Evolutionary conservation across 164 flowering plant genomes (phyloP), one percentile per base, ranked within the genome.

Genomic region (Berberis thunbergii): DNA sequence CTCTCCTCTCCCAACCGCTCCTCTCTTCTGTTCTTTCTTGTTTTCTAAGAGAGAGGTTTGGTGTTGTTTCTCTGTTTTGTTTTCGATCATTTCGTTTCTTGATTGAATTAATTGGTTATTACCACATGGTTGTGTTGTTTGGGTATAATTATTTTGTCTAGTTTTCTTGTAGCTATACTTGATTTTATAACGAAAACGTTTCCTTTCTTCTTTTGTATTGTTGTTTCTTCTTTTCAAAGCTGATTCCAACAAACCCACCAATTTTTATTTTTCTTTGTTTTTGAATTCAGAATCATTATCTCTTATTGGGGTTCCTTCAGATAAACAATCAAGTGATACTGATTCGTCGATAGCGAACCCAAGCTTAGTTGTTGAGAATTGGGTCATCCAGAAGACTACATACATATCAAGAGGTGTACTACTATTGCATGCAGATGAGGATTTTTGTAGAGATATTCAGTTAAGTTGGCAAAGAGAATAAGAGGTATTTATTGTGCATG

Each of bases 1-100:
- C n/a, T 60, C 50, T 60, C 41, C 9, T 41, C n/a, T 11, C 12
- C 26, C 26, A 26, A 26, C 26, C 26, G 26, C 26, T 26, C 26
- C 38, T 50, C 45, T 49, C 46, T 59, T 26, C 26, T 26, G 26
- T 26, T 59, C n/a, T 44, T 41, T 26, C 26, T 59, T 43, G 26
- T 59, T 44, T 57, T 5, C 39, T 65, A 13, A 57, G 59, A 54
- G 39, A n/a, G 13, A 64, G 55, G 11, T 65, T 58, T 69, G 60
- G 63, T 26, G 26, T 26, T 26, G 26, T 26, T 26, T 26, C 26
- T 26, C 26, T 26, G 26, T 26, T 26, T 26, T 26, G 26, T 26
- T 26, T 26, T 26, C 26, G 26, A 26, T 26, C 26, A 26, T 26
- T 26, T 26, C 26, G 26, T 26, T 26, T 26, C 26, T 26, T 26